Evolutionary conservation across 768 basidiomycete species (phyloP).

Genomic region (Hygrophorus pudorinus): DNA sequence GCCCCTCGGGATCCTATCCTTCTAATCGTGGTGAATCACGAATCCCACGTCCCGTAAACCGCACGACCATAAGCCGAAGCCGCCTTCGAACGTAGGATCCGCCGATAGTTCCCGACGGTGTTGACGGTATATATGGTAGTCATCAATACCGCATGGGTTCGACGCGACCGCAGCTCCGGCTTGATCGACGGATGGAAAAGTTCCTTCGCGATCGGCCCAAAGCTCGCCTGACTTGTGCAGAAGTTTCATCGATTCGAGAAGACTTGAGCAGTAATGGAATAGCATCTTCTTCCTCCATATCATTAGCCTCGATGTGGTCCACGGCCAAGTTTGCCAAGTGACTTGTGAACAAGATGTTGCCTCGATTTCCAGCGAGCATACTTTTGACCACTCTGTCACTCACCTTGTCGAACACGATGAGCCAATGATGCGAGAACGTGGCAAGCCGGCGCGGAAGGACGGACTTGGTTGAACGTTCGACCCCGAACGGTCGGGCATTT

Average conservation of each 20-base stretch:
- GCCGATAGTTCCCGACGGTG: too few relatives aligned
- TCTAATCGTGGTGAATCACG: constrained; percentile 12
- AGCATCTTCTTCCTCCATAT: constrained; percentile 13
- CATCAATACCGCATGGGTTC: constrained; percentile 8
- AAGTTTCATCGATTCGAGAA: too few relatives aligned
- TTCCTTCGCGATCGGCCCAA: constrained; percentile 8
- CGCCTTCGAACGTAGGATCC: too few relatives aligned
- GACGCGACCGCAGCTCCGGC: too few relatives aligned
- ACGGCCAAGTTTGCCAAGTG: constrained; percentile 5
- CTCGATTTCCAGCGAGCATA: constrained; percentile 10
- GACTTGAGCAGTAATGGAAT: too few relatives aligned
- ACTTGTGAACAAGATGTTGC: constrained; percentile 15
- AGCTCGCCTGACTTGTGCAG: not conserved
- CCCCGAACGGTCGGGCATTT: too few relatives aligned
- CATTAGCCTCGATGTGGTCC: constrained; percentile 4
- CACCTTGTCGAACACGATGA: too few relatives aligned
- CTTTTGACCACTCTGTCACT: constrained; percentile 8
- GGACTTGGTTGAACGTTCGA: too few relatives aligned
- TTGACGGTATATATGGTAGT: constrained; percentile 13
- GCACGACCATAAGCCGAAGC: too few relatives aligned
- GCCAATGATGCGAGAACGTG: constrained; percentile 9
- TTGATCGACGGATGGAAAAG: too few relatives aligned
- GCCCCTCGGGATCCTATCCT: constrained; percentile 1
- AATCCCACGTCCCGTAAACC: constrained; percentile 13
- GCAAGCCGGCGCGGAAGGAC: constrained; percentile 10